Percentiles rank a stretch among this genome's conserved stretches.
phyloP scores from a whole-genome alignment of 2,329 filamentous ascomycete species.

The Beauveria rudraprayagi region DNA sequence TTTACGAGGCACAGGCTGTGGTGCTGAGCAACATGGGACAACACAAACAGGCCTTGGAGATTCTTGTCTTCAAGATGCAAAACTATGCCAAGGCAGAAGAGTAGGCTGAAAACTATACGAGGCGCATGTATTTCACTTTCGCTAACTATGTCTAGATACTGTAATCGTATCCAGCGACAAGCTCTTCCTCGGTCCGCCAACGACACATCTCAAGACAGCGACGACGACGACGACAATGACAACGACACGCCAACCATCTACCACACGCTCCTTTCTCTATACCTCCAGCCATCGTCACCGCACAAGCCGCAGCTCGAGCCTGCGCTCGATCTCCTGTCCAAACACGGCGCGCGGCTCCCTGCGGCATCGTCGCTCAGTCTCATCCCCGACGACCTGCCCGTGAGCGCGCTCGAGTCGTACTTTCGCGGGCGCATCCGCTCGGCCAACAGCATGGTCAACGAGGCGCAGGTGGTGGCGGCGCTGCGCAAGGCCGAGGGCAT shows the following conservation, averaged over 20 bases:
- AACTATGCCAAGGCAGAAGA: constrained; percentile 89
- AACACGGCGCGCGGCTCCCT: constrained; percentile 85
- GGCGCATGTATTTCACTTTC: neutral
- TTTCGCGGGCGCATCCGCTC: constrained; percentile 85
- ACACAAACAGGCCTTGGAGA: constrained; percentile 91
- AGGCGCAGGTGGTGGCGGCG: constrained; percentile 67
- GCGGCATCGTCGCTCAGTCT: constrained; percentile 78
- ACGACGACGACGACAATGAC: constrained; percentile 33
- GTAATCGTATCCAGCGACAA: constrained; percentile 71
- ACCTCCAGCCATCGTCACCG: constrained; percentile 70
- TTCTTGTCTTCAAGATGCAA: constrained; percentile 91
- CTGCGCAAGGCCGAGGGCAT: constrained; percentile 73
- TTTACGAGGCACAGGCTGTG: constrained; percentile 84
- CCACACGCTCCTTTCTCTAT: constrained; percentile 81
- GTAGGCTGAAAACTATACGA: constrained; percentile 40
- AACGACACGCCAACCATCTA: constrained; percentile 72
- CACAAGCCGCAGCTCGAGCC: constrained; percentile 66
- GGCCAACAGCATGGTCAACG: constrained; percentile 73
- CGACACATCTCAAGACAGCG: constrained; percentile 20
- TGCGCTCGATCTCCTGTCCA: constrained; percentile 79
- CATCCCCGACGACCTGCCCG: constrained; percentile 71
- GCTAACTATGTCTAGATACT: constrained; percentile 52
- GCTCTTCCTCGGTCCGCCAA: constrained; percentile 34
- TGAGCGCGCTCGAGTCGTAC: constrained; percentile 77
- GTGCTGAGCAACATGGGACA: constrained; percentile 91